Evolutionary conservation across 306 rosid genomes (phyloP), one percentile per base, ranked within the genome.

Genomic region (Glycine latifolia): DNA sequence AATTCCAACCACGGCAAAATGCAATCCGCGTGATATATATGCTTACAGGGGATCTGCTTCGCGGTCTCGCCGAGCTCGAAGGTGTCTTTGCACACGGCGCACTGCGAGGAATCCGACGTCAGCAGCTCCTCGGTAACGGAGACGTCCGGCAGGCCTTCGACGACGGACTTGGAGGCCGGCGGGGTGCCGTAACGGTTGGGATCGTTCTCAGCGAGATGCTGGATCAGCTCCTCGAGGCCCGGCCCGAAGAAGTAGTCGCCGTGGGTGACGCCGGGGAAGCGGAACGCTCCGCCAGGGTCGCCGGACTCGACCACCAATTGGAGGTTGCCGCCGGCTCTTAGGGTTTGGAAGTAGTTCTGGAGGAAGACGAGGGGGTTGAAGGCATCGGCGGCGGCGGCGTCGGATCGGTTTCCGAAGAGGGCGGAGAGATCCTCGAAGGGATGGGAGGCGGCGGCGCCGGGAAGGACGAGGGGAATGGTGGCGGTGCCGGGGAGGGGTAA

Each of bases 171-270:
- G 0, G 97, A 87, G 5, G 98, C 97, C 7, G 98, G 97, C 2
- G 98, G 98, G 10, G 97, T 89, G 17, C 98, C 98, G 5, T 89
- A 86, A 7, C 98, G 91, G 78, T 88, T 94, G 0, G 98, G 98
- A 76, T 94, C 98, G 31, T 94, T 94, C 88, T 94, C 98, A 1
- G 98, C 97, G 1, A 94, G 91, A 44, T 94, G 98, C 68, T 94
- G 98, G 80, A 94, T 94, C 89, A 94, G 89, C 80, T 94, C 94
- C 90, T 94, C 98, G 8, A 94, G 96, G 0, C 98, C 98, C 0
- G 97, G 94, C 5, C 98, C 97, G 8, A 94, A 92, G 84, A 94
- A 94, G 89, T 94, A 94, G 76, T 94, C 98, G 3, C 98, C 98
- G 0, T 87, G 89, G 72, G 89, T 94, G 63, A 82, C 78, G 2